Conservation (phyloP, 2,329 filamentous ascomycete species). For the Ceratocystis colombiana region DNA sequence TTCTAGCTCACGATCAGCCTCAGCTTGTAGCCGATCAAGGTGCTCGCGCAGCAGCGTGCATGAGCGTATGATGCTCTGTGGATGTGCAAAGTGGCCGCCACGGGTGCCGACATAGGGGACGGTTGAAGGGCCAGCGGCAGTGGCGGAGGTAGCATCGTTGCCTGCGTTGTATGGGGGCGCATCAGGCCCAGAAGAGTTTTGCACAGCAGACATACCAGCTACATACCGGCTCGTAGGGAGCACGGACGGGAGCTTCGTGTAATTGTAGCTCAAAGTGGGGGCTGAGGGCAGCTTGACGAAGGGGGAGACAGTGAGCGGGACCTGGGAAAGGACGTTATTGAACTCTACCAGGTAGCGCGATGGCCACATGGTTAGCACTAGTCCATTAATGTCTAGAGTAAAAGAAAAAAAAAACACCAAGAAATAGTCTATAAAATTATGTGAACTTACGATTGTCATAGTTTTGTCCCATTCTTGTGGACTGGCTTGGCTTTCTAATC, state of each 20-base stretch:
- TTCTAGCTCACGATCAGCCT: constrained; percentile 56
- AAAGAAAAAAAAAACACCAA: neutral
- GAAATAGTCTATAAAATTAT: neutral
- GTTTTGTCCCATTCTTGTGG: constrained; percentile 16
- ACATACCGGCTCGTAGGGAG: constrained; percentile 44
- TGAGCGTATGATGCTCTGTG: constrained; percentile 72
- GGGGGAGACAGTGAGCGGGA: constrained; percentile 86
- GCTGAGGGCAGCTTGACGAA: constrained; percentile 85
- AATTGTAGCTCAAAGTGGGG: constrained; percentile 88
- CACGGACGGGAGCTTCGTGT: constrained; percentile 78
- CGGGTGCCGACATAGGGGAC: constrained; percentile 62
- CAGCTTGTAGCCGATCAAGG: constrained; percentile 56
- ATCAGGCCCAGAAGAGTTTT: constrained; percentile 1
- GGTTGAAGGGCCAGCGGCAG: constrained; percentile 30
- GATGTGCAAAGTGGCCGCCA: constrained; percentile 73
- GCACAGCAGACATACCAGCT: constrained; percentile 39
- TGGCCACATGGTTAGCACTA: neutral
- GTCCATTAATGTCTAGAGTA: neutral
- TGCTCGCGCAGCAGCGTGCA: constrained; percentile 71
- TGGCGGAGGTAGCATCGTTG: constrained; percentile 20
- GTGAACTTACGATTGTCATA: constrained; percentile 32
- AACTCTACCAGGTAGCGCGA: constrained; percentile 45
- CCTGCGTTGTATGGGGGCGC: constrained; percentile 32
- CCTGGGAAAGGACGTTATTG: constrained; percentile 81
- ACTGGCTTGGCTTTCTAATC: neutral